These are phyloP conservation scores for Ophiostoma triangulosporum DNA, from an alignment of 2,329 filamentous ascomycete species.

Conservation along the genomic window DNA sequence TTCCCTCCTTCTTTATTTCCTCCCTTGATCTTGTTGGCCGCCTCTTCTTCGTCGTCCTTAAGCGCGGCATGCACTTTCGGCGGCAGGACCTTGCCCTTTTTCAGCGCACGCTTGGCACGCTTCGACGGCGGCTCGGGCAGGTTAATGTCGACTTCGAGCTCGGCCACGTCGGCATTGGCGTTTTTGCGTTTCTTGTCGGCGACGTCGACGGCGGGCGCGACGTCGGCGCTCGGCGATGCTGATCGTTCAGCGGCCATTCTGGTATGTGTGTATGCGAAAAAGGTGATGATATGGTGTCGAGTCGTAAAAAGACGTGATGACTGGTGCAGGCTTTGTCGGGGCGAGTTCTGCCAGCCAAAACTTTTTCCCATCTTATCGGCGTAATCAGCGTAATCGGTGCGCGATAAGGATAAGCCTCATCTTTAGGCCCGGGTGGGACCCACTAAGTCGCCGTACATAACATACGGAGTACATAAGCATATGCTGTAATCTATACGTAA, in stretches of 20 bases:
- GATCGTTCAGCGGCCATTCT: background rate
- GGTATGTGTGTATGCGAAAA: background rate
- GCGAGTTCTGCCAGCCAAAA: background rate
- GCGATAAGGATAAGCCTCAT: conserved; percentile 6
- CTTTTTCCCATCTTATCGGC: conserved; percentile 3
- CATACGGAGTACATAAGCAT: background rate
- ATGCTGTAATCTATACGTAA: background rate
- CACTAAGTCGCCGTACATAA: background rate
- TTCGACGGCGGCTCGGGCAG: conserved; percentile 94
- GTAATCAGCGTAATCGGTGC: background rate
- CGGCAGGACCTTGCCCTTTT: conserved; percentile 58
- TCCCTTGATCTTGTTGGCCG: background rate
- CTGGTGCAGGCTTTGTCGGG: background rate
- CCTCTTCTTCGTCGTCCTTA: conserved; percentile 10
- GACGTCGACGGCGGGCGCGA: background rate
- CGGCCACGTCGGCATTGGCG: conserved; percentile 32
- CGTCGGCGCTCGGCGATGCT: background rate
- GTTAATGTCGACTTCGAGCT: conserved; percentile 78
- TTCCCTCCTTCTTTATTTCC: background rate
- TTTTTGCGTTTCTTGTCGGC: conserved; percentile 68
- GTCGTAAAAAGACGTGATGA: no score
- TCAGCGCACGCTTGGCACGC: conserved; percentile 76
- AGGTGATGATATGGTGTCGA: no score
- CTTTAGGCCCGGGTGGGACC: background rate
- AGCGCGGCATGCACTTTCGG: conserved; percentile 21